phyloP scores from a whole-genome alignment of 108 stramenopile genomes.

The Seminavis robusta region DNA sequence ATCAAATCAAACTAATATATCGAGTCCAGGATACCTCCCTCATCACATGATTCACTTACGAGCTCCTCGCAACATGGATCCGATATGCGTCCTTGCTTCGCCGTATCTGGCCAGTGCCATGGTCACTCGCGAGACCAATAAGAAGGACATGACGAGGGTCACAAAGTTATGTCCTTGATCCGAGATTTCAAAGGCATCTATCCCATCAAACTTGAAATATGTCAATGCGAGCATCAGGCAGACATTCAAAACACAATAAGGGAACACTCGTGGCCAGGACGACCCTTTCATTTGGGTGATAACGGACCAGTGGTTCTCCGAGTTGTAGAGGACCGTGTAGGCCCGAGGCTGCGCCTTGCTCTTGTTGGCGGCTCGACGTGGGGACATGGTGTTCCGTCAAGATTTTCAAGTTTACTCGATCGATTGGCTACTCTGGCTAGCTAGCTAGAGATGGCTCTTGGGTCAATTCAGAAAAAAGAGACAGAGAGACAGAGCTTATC shows the following conservation, averaged over 20 bases:
- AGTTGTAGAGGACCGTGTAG: too few relatives aligned
- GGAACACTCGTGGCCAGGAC: slow-evolving; percentile 9
- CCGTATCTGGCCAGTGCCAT: slow-evolving; percentile 25
- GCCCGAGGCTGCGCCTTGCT: too few relatives aligned
- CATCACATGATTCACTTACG: neutral
- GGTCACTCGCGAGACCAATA: slow-evolving; percentile 27
- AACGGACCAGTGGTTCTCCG: slow-evolving; percentile 22
- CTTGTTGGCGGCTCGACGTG: too few relatives aligned
- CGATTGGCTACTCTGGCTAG: too few relatives aligned
- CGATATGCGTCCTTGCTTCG: slow-evolving; percentile 10
- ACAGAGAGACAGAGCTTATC: too few relatives aligned
- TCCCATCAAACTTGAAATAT: neutral
- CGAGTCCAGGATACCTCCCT: neutral
- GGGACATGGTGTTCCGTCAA: too few relatives aligned
- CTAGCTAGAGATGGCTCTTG: too few relatives aligned
- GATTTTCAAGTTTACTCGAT: too few relatives aligned
- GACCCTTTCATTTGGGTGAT: slow-evolving; percentile 31
- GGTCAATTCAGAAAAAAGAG: too few relatives aligned
- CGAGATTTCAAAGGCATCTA: neutral
- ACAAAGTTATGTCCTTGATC: slow-evolving; percentile 33
- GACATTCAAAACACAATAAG: slow-evolving; percentile 10
- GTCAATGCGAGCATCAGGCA: neutral
- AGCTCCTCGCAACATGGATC: neutral
- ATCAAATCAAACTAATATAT: too few relatives aligned
- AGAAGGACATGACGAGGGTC: slow-evolving; percentile 31